Evolutionary conservation across 768 basidiomycete genomes (phyloP), one percentile per base, ranked within the genome.

Genomic region (Lactifluus hygrophoroides): DNA sequence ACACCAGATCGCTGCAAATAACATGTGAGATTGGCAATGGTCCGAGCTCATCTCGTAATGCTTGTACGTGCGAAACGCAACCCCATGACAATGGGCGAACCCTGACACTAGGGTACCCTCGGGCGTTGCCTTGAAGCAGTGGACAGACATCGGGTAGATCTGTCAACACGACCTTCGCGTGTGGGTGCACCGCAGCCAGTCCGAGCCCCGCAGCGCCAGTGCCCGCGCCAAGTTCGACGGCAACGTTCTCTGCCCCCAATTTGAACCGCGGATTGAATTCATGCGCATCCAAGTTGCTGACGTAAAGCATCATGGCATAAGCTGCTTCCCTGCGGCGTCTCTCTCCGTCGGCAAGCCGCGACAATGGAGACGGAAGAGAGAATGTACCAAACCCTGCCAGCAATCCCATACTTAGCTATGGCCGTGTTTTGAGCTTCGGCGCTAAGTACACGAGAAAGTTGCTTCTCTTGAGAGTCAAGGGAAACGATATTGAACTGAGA

Each of bases 211-310:
- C 81, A 52, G 85, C 72, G 21, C 90, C 84, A 19, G 83, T 79
- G 2, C 93, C 90, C 11, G 90, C 86, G 11, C 91, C 92, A 5
- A 94, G 77, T 70, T 94, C 91, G 51, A 95, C 68, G 14, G 84
- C 72, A 0, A 75, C 73, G 17, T 67, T 61, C 25, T 68, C 63
- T 3, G 57, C 45, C 54, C 75, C 62, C 60, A 85, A 74, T 0
- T 78, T 61, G 54, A 70, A 69, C 25, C 65, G 78, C 3, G 84
- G 84, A 51, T 87, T 80, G 64, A 83, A 88, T 37, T 77, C 69
- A 51, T 70, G 62, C 14, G 66, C 61, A 8, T 63, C 42, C 25
- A 69, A 69, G 49, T 72, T 71, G 37, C 71, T 69, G 19, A 89
- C 70, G 67, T 90, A 92, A 30, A 70, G 64, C 44, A 73, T 75